phyloP scores from a whole-genome alignment of 768 basidiomycete genomes.

The Suillus tomentosus region DNA sequence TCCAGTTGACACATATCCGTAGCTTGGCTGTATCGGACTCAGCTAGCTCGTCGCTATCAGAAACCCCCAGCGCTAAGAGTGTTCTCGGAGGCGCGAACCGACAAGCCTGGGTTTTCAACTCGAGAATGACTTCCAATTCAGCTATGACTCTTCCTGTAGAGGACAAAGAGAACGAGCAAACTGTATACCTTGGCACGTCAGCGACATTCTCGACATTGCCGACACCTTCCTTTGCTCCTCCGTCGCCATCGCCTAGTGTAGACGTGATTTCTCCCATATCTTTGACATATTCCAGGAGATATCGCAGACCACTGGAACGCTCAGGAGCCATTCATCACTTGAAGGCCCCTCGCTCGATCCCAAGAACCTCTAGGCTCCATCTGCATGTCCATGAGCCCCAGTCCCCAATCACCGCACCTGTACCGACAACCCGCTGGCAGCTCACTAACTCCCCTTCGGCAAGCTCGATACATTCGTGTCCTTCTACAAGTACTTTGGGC shows the following conservation, averaged over 20 bases:
- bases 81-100: slow-evolving; percentile 9
- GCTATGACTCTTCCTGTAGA: slow-evolving; percentile 14
- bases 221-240: slow-evolving; percentile 30
- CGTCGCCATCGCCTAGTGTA: slow-evolving; percentile 31
- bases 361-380: slow-evolving; percentile 13
- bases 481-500: slow-evolving; percentile 3
- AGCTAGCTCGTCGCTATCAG: not conserved
- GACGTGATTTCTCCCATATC: slow-evolving; percentile 27
- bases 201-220: slow-evolving; percentile 30
- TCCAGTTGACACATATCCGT: not conserved
- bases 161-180: slow-evolving; percentile 23
- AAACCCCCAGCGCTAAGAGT: not conserved
- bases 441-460: slow-evolving; percentile 14
- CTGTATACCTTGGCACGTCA: slow-evolving; percentile 19
- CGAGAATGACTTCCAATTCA: slow-evolving; percentile 10
- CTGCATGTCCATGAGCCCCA: not conserved
- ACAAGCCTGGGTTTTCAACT: slow-evolving; percentile 8
- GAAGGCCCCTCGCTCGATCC: slow-evolving; percentile 12
- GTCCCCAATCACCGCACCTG: not conserved
- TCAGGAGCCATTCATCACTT: slow-evolving; percentile 31
- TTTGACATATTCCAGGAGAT: slow-evolving; percentile 21
- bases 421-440: slow-evolving; percentile 19
- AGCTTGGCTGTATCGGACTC: not conserved
- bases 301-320: slow-evolving; percentile 35
- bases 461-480: slow-evolving; percentile 14